Evolutionary conservation across 805 yeast genomes (phyloP).

Genomic region (Blastobotrys mokoenaii): DNA sequence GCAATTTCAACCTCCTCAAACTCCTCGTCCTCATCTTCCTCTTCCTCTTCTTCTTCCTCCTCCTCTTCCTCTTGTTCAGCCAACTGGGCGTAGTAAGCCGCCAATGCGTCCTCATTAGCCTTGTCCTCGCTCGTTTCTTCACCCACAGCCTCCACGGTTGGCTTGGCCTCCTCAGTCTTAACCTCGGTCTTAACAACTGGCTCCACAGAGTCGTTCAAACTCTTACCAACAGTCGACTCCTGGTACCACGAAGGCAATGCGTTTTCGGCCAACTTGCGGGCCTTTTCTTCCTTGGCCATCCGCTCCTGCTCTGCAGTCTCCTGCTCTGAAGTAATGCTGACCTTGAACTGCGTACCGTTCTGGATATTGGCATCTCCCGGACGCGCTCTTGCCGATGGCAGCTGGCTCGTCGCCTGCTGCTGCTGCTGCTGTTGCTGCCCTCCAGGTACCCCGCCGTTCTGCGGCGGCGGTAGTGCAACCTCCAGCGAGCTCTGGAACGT

Average conservation of each 20-base stretch:
- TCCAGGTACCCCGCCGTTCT: slow-evolving; percentile 12
- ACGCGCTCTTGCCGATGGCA: slow-evolving; percentile 23
- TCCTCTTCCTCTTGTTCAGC: slow-evolving; percentile 59
- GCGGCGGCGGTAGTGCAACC: slow-evolving; percentile 60
- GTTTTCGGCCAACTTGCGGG: slow-evolving; percentile 72
- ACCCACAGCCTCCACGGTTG: not conserved
- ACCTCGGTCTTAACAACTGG: slow-evolving; percentile 7
- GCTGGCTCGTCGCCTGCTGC: slow-evolving; percentile 26
- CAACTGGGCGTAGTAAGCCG: slow-evolving; percentile 69
- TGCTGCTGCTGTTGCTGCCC: slow-evolving; percentile 9
- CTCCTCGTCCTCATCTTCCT: slow-evolving; percentile 43
- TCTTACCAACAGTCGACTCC: slow-evolving; percentile 77
- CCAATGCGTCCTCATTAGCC: slow-evolving; percentile 63
- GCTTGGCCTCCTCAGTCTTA: slow-evolving; percentile 5
- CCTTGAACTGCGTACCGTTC: slow-evolving; percentile 75
- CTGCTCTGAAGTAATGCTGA: slow-evolving; percentile 76
- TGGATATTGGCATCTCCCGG: slow-evolving; percentile 27
- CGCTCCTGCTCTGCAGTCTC: slow-evolving; percentile 70
- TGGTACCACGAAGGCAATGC: slow-evolving; percentile 97
- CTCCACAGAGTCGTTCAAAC: slow-evolving; percentile 24
- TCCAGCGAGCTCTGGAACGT: slow-evolving; percentile 80
- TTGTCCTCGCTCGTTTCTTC: slow-evolving; percentile 42
- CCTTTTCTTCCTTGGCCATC: slow-evolving; percentile 58
- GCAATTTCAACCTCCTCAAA: slow-evolving; percentile 26
- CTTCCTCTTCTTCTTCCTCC: slow-evolving; percentile 45